Base-by-base conservation (phyloP, 805 yeast species). In the Ogataea naganishii region DNA sequence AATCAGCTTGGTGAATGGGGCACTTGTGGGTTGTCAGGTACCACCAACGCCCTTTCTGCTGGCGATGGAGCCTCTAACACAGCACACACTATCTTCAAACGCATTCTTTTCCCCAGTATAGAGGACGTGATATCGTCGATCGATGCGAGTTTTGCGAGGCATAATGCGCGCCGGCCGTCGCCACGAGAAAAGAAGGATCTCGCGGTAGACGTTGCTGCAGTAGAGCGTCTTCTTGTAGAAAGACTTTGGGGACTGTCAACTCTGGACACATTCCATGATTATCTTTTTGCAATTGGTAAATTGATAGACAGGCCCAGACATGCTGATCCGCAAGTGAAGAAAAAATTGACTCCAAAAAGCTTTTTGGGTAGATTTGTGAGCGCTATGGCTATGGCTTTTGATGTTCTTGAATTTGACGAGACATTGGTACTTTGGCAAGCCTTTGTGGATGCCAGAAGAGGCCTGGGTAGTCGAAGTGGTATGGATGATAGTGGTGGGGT, bases 181-280 rank as follows among this genome's bases (percentile, higher is more conserved):
- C 39, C 64, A 9, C 21, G 35, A 3, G 62, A 52, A 23, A 43
- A 65, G 1, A 39, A 57, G 13, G 32, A 34, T 8, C 37, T 23
- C 14, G 36, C 62, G 6, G 34, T 40, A 17, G 30, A 22, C 3
- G 37, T 50, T 0, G 38, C 49, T 22, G 5, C 36, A n/a, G n/a
- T n/a, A n/a, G n/a, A n/a, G n/a, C n/a, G n/a, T n/a, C n/a, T 18
- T 23, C 29, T 67, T 1, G 33, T 66, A 14, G 47, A 46, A 14
- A 49, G 56, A 4, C 23, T 72, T 2, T 73, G 80, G 78, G 43
- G 50, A 1, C 51, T 75, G 27, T 46, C 59, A 12, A 60, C 72
- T 0, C 55, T 72, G 11, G 80, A 75, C 35, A 50, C 53, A 3
- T 51, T 75, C 22, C 66, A 66, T 36, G 43, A 59, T 3, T 62